Evolutionary conservation across 345 rosid genomes (phyloP).

Genomic region (Lepidium didymum): DNA sequence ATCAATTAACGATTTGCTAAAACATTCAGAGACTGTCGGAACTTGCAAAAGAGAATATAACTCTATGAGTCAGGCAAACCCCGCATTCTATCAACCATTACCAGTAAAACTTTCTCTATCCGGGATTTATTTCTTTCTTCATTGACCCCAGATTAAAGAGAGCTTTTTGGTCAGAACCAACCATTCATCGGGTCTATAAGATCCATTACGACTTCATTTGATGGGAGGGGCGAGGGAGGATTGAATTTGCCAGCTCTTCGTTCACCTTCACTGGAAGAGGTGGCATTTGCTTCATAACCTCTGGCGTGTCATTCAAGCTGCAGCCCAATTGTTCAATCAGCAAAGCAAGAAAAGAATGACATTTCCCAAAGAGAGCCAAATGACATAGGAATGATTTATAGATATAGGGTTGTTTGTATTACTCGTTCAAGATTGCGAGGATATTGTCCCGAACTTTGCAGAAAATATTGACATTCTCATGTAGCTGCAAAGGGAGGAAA

Average conservation of each 20-base stretch:
- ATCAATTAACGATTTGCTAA: slow-evolving; percentile 25
- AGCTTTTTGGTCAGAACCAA: slow-evolving; percentile 20
- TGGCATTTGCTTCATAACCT: slow-evolving; percentile 86
- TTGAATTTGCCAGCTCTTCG: slow-evolving; percentile 60
- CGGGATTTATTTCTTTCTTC: slow-evolving; percentile 15
- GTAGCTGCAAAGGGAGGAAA: slow-evolving; percentile 40
- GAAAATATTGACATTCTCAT: slow-evolving; percentile 53
- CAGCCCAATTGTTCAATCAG: slow-evolving; percentile 11
- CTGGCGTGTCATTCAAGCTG: slow-evolving; percentile 80
- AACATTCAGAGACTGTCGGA: slow-evolving; percentile 8
- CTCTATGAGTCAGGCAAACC: slow-evolving; percentile 19
- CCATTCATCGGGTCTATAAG: neutral
- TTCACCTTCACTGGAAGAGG: slow-evolving; percentile 74
- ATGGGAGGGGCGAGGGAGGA: slow-evolving; percentile 50
- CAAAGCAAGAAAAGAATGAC: neutral
- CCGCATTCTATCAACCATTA: slow-evolving; percentile 18
- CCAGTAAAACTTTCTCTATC: slow-evolving; percentile 15
- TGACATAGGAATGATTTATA: neutral
- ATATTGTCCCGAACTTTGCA: slow-evolving; percentile 67
- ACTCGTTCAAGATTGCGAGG: slow-evolving; percentile 64
- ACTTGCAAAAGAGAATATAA: slow-evolving; percentile 10
- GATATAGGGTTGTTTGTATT: slow-evolving; percentile 16
- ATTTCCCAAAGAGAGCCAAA: neutral
- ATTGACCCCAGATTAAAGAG: slow-evolving; percentile 11
- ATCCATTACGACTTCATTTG: slow-evolving; percentile 42